A percentile compares a stretch with the other conserved stretches of the same genome.
Evolutionary conservation across 2,329 filamentous ascomycete species (phyloP).

Genomic region (Fusarium lateritium): DNA sequence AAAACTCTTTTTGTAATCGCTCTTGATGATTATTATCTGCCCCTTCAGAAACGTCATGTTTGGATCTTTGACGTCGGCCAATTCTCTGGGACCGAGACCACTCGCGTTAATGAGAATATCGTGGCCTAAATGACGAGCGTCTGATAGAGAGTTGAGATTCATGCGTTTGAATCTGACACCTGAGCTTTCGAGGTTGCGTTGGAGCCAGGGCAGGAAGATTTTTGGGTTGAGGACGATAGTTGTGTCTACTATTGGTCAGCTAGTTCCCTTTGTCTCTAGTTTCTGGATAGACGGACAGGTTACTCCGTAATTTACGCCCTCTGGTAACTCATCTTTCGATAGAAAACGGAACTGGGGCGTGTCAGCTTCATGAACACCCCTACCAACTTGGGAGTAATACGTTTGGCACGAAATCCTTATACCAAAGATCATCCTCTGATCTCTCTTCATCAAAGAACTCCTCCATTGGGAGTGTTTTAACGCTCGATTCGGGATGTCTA

Average conservation of each 20-base stretch:
- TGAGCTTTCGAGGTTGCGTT: constrained; percentile 9
- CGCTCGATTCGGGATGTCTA: constrained; percentile 12
- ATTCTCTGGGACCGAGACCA: constrained; percentile 13
- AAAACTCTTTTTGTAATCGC: constrained; percentile 8
- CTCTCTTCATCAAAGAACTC: constrained; percentile 22
- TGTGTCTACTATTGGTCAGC: constrained; percentile 8
- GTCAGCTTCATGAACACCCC: not conserved
- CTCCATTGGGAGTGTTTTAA: constrained; percentile 8
- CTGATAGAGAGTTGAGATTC: constrained; percentile 17
- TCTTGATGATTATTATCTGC: constrained; percentile 18
- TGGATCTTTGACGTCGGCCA: constrained; percentile 1
- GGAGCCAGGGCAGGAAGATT: constrained; percentile 28
- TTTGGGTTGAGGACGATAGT: constrained; percentile 19
- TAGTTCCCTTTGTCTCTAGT: not conserved
- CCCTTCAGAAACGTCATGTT: not conserved
- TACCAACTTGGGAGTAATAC: not conserved
- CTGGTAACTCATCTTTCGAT: constrained; percentile 1
- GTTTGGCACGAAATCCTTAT: constrained; percentile 15
- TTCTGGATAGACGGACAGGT: not conserved
- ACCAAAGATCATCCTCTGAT: constrained; percentile 21
- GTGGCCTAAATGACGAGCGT: constrained; percentile 26
- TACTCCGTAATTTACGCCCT: constrained; percentile 9
- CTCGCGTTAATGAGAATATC: constrained; percentile 36
- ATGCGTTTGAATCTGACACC: constrained; percentile 29
- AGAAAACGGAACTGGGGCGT: constrained; percentile 5